Evolutionary conservation across 179 eudicot genomes (phyloP).

Genomic region (Pouteria campechiana): DNA sequence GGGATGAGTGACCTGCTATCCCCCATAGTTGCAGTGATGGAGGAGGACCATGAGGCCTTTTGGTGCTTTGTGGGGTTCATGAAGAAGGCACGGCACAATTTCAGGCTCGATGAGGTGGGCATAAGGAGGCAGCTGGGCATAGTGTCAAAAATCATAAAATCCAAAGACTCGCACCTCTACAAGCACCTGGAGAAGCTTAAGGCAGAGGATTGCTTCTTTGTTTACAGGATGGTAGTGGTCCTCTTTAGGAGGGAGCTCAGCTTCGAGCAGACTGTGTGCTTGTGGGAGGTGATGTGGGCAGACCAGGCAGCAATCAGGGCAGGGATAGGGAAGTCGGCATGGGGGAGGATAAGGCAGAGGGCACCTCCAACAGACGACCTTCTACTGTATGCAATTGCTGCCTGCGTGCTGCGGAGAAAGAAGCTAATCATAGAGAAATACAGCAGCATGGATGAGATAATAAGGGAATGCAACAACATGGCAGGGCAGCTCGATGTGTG

Average conservation of each 20-base stretch:
- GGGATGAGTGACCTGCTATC: slow-evolving; percentile 74
- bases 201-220: slow-evolving; percentile 66
- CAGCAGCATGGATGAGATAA: slow-evolving; percentile 55
- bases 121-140: slow-evolving; percentile 39
- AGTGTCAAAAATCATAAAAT: slow-evolving; percentile 46
- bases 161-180: slow-evolving; percentile 55
- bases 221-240: slow-evolving; percentile 70
- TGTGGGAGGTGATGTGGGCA: slow-evolving; percentile 80
- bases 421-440: slow-evolving; percentile 54
- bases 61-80: slow-evolving; percentile 73
- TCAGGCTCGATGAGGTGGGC: slow-evolving; percentile 57
- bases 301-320: slow-evolving; percentile 61
- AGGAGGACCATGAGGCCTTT: slow-evolving; percentile 45
- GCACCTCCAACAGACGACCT: slow-evolving; percentile 67
- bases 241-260: slow-evolving; percentile 50
- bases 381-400: slow-evolving; percentile 53
- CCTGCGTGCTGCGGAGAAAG: slow-evolving; percentile 45
- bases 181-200: slow-evolving; percentile 52
- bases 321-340: slow-evolving; percentile 36
- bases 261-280: slow-evolving; percentile 57
- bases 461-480: slow-evolving; percentile 60
- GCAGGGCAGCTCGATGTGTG: slow-evolving; percentile 61
- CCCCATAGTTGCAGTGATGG: slow-evolving; percentile 45
- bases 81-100: slow-evolving; percentile 60
- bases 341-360: slow-evolving; percentile 37